Conservation (phyloP, 257 asterid genomes). For the Parsonsia alboflavescens region DNA sequence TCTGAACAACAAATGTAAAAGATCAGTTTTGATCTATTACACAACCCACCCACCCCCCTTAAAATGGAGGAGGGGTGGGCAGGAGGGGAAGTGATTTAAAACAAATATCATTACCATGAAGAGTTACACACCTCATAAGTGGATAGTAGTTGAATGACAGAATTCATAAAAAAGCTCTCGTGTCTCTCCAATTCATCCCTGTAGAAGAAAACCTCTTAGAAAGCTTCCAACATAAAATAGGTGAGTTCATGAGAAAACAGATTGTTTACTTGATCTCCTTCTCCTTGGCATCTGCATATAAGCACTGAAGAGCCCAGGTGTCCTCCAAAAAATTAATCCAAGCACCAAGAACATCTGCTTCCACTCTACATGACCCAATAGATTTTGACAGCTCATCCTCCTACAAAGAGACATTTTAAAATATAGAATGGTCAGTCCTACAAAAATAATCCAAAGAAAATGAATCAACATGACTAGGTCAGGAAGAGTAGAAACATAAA, state of each 20-base stretch:
- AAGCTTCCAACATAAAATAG: not conserved
- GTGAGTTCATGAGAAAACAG: conserved; percentile 11
- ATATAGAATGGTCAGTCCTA: conserved; percentile 4
- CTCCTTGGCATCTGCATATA: conserved; percentile 60
- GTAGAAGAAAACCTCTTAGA: conserved; percentile 26
- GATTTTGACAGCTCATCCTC: conserved; percentile 79
- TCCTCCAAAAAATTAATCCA: conserved; percentile 94
- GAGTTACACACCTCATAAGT: conserved; percentile 65
- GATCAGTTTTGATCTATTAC: not conserved
- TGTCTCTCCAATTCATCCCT: conserved; percentile 88
- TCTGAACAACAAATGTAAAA: conserved; percentile 40
- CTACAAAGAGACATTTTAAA: conserved; percentile 32
- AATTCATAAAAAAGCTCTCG: conserved; percentile 67
- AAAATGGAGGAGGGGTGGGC: no score
- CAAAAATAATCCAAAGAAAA: conserved; percentile 4
- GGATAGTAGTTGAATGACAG: conserved; percentile 66
- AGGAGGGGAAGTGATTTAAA: not conserved
- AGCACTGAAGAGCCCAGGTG: conserved; percentile 86
- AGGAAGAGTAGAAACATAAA: not conserved
- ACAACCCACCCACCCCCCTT: no score
- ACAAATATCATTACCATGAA: not conserved
- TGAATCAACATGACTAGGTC: conserved; percentile 3
- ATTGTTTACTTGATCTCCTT: conserved; percentile 54
- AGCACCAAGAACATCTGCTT: conserved; percentile 62
- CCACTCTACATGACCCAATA: conserved; percentile 61